Conservation (phyloP, 441 rosid species). For the Francoa sonchifolia region DNA sequence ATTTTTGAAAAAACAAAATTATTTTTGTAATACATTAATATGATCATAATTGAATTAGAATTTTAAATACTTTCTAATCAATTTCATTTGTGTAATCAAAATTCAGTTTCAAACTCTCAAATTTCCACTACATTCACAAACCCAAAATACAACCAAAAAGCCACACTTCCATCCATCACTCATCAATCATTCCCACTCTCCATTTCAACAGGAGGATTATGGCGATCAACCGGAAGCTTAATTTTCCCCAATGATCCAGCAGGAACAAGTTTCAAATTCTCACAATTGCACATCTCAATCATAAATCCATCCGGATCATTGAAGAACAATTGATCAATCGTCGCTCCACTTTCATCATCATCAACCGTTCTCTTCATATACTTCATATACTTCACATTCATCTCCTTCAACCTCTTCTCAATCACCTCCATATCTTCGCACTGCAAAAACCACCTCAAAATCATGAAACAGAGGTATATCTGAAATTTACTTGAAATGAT, state of each 20-base stretch:
- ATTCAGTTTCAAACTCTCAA: no score
- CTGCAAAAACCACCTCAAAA: constrained; percentile 9
- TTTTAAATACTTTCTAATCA: no score
- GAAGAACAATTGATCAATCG: constrained; percentile 56
- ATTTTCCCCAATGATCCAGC: constrained; percentile 24
- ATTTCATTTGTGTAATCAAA: no score
- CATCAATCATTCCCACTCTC: no score
- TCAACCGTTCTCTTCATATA: constrained; percentile 37
- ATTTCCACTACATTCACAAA: no score
- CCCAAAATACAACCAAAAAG: no score
- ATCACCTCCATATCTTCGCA: constrained; percentile 42
- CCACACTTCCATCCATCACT: no score
- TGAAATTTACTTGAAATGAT: no score
- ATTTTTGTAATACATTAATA: no score
- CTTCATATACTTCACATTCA: constrained; percentile 31
- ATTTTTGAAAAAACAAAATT: no score
- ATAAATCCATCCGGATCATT: constrained; percentile 50
- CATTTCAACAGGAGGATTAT: constrained; percentile 43
- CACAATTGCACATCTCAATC: constrained; percentile 70
- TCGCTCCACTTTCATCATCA: constrained; percentile 18
- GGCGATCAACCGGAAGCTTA: constrained; percentile 30
- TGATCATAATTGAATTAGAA: no score
- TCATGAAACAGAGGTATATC: no score
- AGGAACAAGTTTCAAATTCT: constrained; percentile 57
- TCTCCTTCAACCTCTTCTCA: constrained; percentile 32